Evolutionary conservation across 1,284 basidiomycete species (phyloP).

Genomic region (Entoloma clypeatum): DNA sequence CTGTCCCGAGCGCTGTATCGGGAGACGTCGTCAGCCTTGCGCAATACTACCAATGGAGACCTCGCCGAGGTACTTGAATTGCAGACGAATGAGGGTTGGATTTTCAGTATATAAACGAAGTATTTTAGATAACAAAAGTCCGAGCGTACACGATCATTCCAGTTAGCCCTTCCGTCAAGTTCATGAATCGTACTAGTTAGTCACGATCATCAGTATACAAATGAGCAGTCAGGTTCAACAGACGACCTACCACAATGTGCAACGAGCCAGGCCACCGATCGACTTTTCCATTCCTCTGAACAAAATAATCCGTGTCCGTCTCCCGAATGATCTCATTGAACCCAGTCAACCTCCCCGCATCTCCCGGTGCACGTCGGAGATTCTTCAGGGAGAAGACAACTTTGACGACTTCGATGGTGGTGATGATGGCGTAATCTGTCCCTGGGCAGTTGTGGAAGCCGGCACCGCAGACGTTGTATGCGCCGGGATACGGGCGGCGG

Average conservation of each 20-base stretch:
- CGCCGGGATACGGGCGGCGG: constrained; percentile 30
- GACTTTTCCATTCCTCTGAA: constrained; percentile 28
- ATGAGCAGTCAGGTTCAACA: too few relatives aligned
- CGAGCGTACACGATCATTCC: too few relatives aligned
- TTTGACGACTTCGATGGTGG: constrained; percentile 42
- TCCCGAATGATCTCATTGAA: constrained; percentile 30
- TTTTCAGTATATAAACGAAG: too few relatives aligned
- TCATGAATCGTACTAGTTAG: too few relatives aligned
- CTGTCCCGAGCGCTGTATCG: too few relatives aligned
- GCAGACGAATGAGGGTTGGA: too few relatives aligned
- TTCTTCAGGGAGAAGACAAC: constrained; percentile 44
- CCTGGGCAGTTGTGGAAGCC: constrained; percentile 46
- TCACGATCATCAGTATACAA: too few relatives aligned
- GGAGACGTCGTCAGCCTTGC: too few relatives aligned
- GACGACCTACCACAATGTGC: constrained; percentile 26
- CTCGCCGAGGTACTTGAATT: too few relatives aligned
- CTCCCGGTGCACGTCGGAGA: constrained; percentile 40
- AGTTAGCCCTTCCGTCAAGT: too few relatives aligned
- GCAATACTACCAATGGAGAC: too few relatives aligned
- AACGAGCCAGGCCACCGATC: constrained; percentile 33
- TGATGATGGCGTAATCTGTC: constrained; percentile 34
- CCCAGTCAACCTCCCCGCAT: constrained; percentile 36
- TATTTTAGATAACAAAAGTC: too few relatives aligned
- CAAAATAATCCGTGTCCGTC: constrained; percentile 30
- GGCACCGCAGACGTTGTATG: constrained; percentile 40